phyloP scores from a whole-genome alignment of 202 grass and related monocot species.

The Musa balbisiana region DNA sequence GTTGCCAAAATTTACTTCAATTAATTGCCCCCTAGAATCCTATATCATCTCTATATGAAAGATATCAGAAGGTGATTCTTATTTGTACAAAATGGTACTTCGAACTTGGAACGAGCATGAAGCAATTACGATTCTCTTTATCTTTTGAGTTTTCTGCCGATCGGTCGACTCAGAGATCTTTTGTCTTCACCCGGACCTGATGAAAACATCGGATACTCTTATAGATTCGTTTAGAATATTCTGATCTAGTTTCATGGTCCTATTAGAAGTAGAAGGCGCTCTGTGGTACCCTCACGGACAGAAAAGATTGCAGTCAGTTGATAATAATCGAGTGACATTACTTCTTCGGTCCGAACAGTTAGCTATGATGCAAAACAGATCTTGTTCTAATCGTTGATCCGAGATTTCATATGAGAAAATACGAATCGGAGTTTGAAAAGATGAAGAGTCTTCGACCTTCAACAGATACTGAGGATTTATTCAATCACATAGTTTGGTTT shows the following conservation, averaged over 20 bases:
- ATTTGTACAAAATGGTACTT: background rate
- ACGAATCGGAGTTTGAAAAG: background rate
- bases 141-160: background rate
- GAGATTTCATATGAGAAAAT: slow-evolving; percentile 3
- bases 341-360: background rate
- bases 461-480: background rate
- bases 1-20: background rate
- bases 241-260: background rate
- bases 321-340: no score
- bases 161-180: background rate
- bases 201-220: background rate
- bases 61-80: background rate
- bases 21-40: background rate
- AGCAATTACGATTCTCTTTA: background rate
- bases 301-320: background rate
- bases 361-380: background rate
- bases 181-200: background rate
- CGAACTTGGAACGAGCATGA: background rate
- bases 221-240: background rate
- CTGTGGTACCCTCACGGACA: background rate
- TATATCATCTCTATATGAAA: background rate
- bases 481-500: background rate
- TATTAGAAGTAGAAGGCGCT: background rate
- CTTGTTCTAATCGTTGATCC: no score
- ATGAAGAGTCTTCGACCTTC: background rate